These are phyloP conservation scores for Globisporangium recalcitrans DNA, from an alignment of 352 stramenopile genomes.

Conservation along the genomic window DNA sequence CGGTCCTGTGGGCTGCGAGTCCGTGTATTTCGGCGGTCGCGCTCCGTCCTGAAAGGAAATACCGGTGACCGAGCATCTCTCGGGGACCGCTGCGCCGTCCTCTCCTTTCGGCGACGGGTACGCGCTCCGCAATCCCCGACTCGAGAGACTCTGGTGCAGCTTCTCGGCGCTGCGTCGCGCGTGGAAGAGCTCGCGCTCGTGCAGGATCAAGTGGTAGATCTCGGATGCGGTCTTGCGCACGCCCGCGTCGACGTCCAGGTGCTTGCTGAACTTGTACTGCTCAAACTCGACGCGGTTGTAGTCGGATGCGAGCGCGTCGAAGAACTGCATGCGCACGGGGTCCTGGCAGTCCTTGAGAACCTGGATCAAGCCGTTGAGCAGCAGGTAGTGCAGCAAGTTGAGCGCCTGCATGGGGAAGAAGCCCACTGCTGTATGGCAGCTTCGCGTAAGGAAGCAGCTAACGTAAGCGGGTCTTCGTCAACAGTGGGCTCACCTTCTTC, in stretches of 20 bases:
- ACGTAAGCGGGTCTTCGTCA: not conserved
- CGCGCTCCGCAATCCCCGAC: conserved; percentile 34
- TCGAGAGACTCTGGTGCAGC: conserved; percentile 51
- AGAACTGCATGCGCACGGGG: conserved; percentile 34
- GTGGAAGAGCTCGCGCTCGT: conserved; percentile 49
- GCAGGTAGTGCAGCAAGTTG: conserved; percentile 51
- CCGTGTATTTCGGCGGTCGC: conserved; percentile 33
- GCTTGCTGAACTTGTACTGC: conserved; percentile 68
- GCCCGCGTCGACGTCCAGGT: conserved; percentile 57
- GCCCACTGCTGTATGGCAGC: not conserved
- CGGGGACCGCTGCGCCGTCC: not conserved
- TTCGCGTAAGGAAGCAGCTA: not conserved
- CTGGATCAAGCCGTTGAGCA: conserved; percentile 68
- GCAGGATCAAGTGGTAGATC: conserved; percentile 38
- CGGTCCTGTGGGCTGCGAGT: conserved; percentile 17
- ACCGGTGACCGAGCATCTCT: conserved; percentile 5
- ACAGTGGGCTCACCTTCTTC: conserved; percentile 36
- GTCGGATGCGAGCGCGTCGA: conserved; percentile 36
- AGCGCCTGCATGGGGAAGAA: conserved; percentile 19
- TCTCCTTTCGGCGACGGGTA: conserved; percentile 21
- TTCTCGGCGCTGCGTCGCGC: conserved; percentile 41
- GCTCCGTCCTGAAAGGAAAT: conserved; percentile 18
- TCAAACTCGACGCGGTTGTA: conserved; percentile 78
- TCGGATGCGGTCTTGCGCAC: conserved; percentile 56
- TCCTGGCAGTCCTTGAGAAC: conserved; percentile 58